Conservation (phyloP, 163 green algal genomes). For the Scenedesmus sp. region DNA sequence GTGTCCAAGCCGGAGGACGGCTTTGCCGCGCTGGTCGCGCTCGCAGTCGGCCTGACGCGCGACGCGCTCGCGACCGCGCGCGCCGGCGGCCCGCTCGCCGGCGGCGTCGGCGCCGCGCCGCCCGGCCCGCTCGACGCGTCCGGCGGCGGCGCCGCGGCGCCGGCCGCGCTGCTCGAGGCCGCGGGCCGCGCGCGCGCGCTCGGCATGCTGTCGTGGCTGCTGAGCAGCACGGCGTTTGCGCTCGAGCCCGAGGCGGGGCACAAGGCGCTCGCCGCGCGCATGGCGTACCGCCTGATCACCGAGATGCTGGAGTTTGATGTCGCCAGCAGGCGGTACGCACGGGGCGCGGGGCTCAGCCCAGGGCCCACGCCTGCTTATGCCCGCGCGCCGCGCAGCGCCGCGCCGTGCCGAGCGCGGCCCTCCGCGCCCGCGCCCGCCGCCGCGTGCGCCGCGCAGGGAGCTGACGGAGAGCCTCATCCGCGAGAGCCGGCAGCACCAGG, state of each 20-base stretch:
- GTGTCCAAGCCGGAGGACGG: constrained; percentile 20
- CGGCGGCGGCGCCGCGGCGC: neutral
- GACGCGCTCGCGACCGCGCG: constrained; percentile 15
- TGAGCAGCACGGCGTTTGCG: constrained; percentile 31
- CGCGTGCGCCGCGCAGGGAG: constrained; percentile 31
- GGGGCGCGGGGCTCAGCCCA: too few relatives aligned
- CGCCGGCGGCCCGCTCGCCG: too few relatives aligned
- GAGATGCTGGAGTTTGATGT: constrained; percentile 62
- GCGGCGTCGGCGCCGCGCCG: neutral
- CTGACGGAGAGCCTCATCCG: constrained; percentile 20
- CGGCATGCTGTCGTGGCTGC: constrained; percentile 46
- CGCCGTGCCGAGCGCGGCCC: too few relatives aligned
- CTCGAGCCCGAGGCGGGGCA: constrained; percentile 60
- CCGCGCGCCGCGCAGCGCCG: too few relatives aligned
- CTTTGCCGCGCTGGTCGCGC: constrained; percentile 2
- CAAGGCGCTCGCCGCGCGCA: constrained; percentile 60
- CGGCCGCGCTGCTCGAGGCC: constrained; percentile 45
- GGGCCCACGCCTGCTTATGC: too few relatives aligned
- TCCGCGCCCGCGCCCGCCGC: too few relatives aligned
- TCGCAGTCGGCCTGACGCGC: constrained; percentile 1
- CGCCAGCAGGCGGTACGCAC: constrained; percentile 6
- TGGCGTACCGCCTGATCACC: constrained; percentile 70
- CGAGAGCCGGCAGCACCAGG: constrained; percentile 6
- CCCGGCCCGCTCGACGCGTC: neutral
- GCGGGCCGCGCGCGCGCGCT: constrained; percentile 50